Conservation (phyloP, 345 rosid species). For the Anastatica hierochuntica region DNA sequence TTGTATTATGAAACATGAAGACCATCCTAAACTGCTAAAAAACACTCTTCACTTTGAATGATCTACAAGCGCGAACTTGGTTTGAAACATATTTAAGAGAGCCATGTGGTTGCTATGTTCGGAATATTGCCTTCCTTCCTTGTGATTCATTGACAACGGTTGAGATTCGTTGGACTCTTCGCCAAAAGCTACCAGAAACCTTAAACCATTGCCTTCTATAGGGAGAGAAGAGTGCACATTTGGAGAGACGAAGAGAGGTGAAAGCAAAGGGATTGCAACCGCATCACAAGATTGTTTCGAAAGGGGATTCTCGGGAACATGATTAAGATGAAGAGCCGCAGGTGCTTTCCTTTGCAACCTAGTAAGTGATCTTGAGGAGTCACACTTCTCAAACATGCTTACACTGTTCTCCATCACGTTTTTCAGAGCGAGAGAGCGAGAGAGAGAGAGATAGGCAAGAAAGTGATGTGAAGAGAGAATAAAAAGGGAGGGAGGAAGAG, state of each 20-base stretch:
- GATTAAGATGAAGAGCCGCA: constrained; percentile 27
- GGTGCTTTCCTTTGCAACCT: constrained; percentile 63
- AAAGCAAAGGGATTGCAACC: constrained; percentile 45
- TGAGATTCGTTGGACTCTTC: too few relatives aligned
- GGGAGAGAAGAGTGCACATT: constrained; percentile 1
- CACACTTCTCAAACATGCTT: too few relatives aligned
- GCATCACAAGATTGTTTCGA: too few relatives aligned
- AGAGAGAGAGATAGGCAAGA: background rate
- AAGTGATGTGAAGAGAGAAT: too few relatives aligned
- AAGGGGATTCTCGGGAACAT: background rate
- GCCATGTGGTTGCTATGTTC: constrained; percentile 21
- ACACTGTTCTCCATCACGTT: constrained; percentile 24
- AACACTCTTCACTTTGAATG: constrained; percentile 16
- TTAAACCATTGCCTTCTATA: too few relatives aligned
- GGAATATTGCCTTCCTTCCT: constrained; percentile 21
- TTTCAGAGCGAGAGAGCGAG: too few relatives aligned
- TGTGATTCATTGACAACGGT: constrained; percentile 3
- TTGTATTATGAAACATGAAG: too few relatives aligned
- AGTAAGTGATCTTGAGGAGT: constrained; percentile 33
- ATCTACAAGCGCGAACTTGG: constrained; percentile 41
- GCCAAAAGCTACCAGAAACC: too few relatives aligned
- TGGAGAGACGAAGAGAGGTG: constrained; percentile 39
- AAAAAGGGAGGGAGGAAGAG: background rate
- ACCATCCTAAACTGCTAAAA: too few relatives aligned
- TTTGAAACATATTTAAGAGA: constrained; percentile 29